These are phyloP conservation scores for Cavenderia fasciculata DNA, from an alignment of 78 protist species.

Conservation along the genomic window DNA sequence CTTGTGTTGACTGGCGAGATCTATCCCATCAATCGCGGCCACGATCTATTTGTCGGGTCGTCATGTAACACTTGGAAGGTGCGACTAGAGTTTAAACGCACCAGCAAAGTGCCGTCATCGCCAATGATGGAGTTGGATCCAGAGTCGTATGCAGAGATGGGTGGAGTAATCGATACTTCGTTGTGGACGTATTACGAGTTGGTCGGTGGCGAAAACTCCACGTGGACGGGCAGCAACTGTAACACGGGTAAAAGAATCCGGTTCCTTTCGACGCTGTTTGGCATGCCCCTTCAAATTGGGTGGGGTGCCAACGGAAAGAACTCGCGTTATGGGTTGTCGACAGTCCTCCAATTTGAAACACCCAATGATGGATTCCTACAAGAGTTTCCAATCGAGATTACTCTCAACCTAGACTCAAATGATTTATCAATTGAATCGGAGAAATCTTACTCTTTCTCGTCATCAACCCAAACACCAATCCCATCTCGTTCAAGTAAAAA, in stretches of 20 bases:
- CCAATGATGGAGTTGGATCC: neutral
- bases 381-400: no score
- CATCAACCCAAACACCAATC: no score
- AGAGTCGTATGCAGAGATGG: neutral
- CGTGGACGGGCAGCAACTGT: constrained; percentile 17
- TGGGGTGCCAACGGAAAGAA: constrained; percentile 41
- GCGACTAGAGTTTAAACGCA: neutral
- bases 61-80: neutral
- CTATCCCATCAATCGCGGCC: neutral
- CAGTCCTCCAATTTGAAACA: no score
- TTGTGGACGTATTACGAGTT: constrained; percentile 5
- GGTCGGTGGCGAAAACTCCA: neutral
- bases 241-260: neutral
- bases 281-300: constrained; percentile 33
- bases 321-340: no score
- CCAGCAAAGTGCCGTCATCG: neutral
- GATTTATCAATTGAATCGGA: no score
- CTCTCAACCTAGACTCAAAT: no score
- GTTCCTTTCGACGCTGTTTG: no score
- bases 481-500: no score
- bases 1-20: neutral
- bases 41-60: no score
- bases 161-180: neutral
- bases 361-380: no score
- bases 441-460: no score